Evolutionary conservation across 345 rosid species (phyloP), one percentile per base, ranked within the genome.

Genomic region (Abelmoschus esculentus): DNA sequence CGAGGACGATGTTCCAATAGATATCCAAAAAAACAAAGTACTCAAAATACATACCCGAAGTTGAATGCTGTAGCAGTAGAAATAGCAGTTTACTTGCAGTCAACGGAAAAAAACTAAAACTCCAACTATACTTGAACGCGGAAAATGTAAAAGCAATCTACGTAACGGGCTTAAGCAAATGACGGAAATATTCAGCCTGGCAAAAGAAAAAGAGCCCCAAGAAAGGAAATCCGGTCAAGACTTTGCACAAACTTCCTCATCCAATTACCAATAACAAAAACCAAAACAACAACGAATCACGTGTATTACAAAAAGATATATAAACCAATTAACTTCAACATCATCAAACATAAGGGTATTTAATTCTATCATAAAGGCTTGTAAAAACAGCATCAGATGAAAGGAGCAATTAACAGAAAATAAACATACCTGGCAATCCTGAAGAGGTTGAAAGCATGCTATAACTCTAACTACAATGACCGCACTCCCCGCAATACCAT

Each of bases 131-230:
- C 73, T 76, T 73, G 77, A 75, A 80, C 68, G 72, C 69, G 12
- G 17, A 47, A 66, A 71, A 63, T n/a, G 15, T 66, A 11, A 55
- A 79, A 53, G 50, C n/a, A 78, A 67, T 78, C 90, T 89, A 91
- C 92, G 97, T 89, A 7, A 91, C 95, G 46, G 95, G 97, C 60
- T 89, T 91, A 49, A 91, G 89, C 82, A 91, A 81, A 63, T 91
- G 95, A 71, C 97, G 97, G 53, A 91, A 91, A 74, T 91, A 91
- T 81, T 91, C 92, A 55, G 92, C 97, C 95, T 90, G 92, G 14
- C 42, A 38, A 7, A 38, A 38, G 9, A 38, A 38, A 38, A 38
- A 38, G 42, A 38, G 8, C 42, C 42, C 7, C 42, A 38, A 38
- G 9, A 38, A 38, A 38, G 9, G 42, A 38, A 38, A 38, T 38